Evolutionary conservation across 1,139 yeast genomes (phyloP).

Genomic region (Saccharomyces hybrid): DNA sequence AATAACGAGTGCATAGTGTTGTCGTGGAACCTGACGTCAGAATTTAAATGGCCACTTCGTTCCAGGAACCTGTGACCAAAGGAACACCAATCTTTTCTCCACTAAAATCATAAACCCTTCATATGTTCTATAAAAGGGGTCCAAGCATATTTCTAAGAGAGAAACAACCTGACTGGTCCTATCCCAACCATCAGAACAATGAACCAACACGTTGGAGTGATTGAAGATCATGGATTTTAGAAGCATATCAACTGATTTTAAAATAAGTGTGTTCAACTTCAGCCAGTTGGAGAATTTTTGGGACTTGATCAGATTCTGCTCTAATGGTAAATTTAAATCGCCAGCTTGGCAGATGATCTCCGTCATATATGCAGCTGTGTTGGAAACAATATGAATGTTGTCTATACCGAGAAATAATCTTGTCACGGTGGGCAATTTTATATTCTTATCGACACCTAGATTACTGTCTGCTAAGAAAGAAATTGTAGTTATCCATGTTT

Average conservation of each 20-base stretch:
- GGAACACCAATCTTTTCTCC: constrained; percentile 89
- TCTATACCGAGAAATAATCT: constrained; percentile 85
- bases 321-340: constrained; percentile 47
- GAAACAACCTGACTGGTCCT: constrained; percentile 87
- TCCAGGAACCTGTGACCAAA: constrained; percentile 89
- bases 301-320: constrained; percentile 39
- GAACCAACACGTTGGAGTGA: constrained; percentile 75
- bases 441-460: not conserved
- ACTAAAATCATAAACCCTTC: constrained; percentile 79
- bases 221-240: constrained; percentile 74
- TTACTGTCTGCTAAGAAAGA: constrained; percentile 3
- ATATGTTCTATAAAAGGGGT: constrained; percentile 80
- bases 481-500: constrained; percentile 73
- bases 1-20: constrained; percentile 24
- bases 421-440: not conserved
- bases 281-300: constrained; percentile 65
- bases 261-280: constrained; percentile 56
- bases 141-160: constrained; percentile 76
- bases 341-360: constrained; percentile 55
- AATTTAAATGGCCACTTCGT: constrained; percentile 63
- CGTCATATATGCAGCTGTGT: constrained; percentile 59
- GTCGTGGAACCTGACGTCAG: constrained; percentile 37
- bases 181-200: constrained; percentile 99
- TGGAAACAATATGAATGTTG: constrained; percentile 92
- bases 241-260: constrained; percentile 72